Evolutionary conservation across 2,329 filamentous ascomycete species (phyloP), one percentile per base, ranked within the genome.

Genomic region (Knufia petricola): DNA sequence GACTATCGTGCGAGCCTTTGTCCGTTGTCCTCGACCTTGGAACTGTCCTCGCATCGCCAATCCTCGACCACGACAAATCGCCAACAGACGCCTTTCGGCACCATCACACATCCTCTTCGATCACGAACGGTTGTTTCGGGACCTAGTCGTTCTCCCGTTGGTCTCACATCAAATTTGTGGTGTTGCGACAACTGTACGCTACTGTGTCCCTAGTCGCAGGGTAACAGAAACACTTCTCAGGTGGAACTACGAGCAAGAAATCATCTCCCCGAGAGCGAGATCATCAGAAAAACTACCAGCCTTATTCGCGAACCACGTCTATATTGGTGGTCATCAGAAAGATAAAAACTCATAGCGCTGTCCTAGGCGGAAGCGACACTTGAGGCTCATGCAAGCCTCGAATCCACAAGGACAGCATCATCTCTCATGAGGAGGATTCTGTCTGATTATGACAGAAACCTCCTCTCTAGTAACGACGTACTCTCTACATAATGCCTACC

Each of bases 391-490:
- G 44, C 20, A 17, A 38, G 15, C 44, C 34, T 28, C 34, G 28
- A 13, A 23, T 7, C 15, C 7, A 23, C 34, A 39, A 32, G 9
- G n/a, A 47, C 32, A 39, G 10, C 13, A 26, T 31, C 17, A 28
- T 28, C 24, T 42, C 28, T 59, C 50, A 60, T 60, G 67, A 69
- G 66, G 69, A 66, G 68, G 66, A 66, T 61, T 66, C 68, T 71
- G 70, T 71, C 70, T 60, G 69, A 73, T 66, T 72, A 73, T 73
- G 70, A 73, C 70, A 71, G 70, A 73, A 69, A 69, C 67, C 69
- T 70, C 67, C 65, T 69, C 69, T 60, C 60, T 69, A 61, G 63
- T 66, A 64, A 69, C 64, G 64, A 71, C 70, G 69, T 66, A 70
- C 64, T 64, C 68, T 60, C 64, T 66, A 60, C 68, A 67, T 62